Evolutionary conservation across 371 early-diverging fungal species (phyloP).

Genomic region (Haplosporangium sp.): DNA sequence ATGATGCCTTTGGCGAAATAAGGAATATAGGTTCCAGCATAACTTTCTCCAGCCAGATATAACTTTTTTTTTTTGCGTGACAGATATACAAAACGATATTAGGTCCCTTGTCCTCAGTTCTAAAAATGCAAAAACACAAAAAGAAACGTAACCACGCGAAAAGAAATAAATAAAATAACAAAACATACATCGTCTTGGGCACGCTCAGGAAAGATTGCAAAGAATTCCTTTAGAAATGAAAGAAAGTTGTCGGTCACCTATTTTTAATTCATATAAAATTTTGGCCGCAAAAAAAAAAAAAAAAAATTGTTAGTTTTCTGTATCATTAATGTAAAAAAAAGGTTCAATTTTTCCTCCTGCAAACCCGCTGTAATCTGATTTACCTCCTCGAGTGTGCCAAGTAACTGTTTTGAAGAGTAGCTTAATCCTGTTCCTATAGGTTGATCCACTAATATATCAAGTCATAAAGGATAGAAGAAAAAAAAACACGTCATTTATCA

Average conservation of each 20-base stretch:
- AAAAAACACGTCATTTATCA: too few species aligned
- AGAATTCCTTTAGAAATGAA: slow-evolving; percentile 72
- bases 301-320: background rate
- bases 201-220: slow-evolving; percentile 71
- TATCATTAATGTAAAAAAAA: slow-evolving; percentile 52
- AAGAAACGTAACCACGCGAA: background rate
- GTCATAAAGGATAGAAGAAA: background rate
- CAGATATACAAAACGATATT: background rate
- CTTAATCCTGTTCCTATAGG: slow-evolving; percentile 90
- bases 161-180: background rate
- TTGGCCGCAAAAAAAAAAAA: background rate
- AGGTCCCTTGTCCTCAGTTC: background rate
- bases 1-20: slow-evolving; percentile 76
- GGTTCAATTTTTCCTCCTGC: slow-evolving; percentile 31
- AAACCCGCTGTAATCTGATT: background rate
- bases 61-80: slow-evolving; percentile 56
- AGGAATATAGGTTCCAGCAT: slow-evolving; percentile 89
- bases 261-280: background rate
- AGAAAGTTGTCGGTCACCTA: slow-evolving; percentile 69
- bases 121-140: background rate
- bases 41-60: slow-evolving; percentile 89
- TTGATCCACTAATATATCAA: slow-evolving; percentile 77
- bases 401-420: slow-evolving; percentile 61
- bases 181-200: slow-evolving; percentile 21
- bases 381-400: slow-evolving; percentile 60